Base-by-base conservation (phyloP, 176 grass and related monocot genomes). In the Rhynchospora tenuis region DNA sequence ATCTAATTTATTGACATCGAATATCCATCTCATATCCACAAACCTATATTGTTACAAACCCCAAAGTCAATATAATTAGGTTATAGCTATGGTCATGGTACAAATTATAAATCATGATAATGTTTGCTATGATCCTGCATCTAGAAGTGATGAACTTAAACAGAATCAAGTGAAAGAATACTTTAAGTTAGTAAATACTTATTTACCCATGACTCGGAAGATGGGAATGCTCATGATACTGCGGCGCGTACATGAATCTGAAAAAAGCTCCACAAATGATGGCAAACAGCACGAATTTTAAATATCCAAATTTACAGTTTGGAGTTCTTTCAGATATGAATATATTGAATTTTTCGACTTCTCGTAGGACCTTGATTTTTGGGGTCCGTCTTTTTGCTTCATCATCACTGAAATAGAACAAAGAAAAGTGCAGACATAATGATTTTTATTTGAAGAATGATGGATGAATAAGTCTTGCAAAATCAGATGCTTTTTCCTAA, bases 241-340 rank as follows among this genome's bases (percentile, higher is more conserved):
- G 16, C 43, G 88, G 88, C 19, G 50, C 42, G 15, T 78, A 84
- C 12, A 86, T 42, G 19, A 93, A 42, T n/a, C 68, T 88, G 27
- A 91, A 44, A 69, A 88, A 20, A 17, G 72, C 81, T 12, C 59
- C 67, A 17, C 88, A 77, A 57, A 85, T 26, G 59, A 88, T 61
- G 27, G 81, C 55, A 79, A 83, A 76, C 24, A 92, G 69, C 19
- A 76, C 73, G 10, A 90, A 80, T 80, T 90, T 86, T 17, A 90
- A 64, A 55, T 38, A 78, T 4, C 44, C 62, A 54, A 84, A 86
- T 59, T 84, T 90, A 84, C 70, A 90, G 80, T 48, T 86, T 55
- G 71, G 69, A 60, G 23, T 87, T 64, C 85, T 84, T 45, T 86
- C 84, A 7, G 81, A 22, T 9, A 90, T 63, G n/a, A 86, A 63